Conservation (phyloP, 352 stramenopile genomes). For the Phytopythium oedochilum region DNA sequence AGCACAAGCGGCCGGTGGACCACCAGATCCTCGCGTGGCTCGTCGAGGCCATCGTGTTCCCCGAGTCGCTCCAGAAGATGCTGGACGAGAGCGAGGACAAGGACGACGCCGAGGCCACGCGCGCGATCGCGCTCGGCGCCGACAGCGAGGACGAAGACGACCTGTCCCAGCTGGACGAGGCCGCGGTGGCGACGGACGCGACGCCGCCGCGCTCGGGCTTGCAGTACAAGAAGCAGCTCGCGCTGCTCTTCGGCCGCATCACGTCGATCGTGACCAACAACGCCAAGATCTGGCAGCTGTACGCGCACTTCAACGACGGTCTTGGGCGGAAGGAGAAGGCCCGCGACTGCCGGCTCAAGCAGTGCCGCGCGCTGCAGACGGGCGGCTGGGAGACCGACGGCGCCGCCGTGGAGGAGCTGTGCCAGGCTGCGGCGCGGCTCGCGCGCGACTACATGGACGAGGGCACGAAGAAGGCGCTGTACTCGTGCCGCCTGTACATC, state of each 20-base stretch:
- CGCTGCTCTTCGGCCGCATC: slow-evolving; percentile 71
- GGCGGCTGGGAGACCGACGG: slow-evolving; percentile 69
- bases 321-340: slow-evolving; percentile 55
- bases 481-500: slow-evolving; percentile 73
- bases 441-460: slow-evolving; percentile 61
- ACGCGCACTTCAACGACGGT: slow-evolving; percentile 77
- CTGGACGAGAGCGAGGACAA: slow-evolving; percentile 29
- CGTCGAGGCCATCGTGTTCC: slow-evolving; percentile 74
- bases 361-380: slow-evolving; percentile 64
- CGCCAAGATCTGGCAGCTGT: slow-evolving; percentile 79
- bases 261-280: slow-evolving; percentile 78
- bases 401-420: slow-evolving; percentile 52
- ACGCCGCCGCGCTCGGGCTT: slow-evolving; percentile 47
- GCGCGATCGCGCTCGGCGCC: slow-evolving; percentile 4
- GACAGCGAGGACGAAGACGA: slow-evolving; percentile 34
- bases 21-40: slow-evolving; percentile 79
- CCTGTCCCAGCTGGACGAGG: slow-evolving; percentile 46
- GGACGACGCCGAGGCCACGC: slow-evolving; percentile 11
- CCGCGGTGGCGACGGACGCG: slow-evolving; percentile 29
- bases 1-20: slow-evolving; percentile 77
- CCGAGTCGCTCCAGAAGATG: slow-evolving; percentile 37
- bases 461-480: slow-evolving; percentile 74
- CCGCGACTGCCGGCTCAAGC: slow-evolving; percentile 73
- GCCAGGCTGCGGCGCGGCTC: slow-evolving; percentile 43
- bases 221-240: slow-evolving; percentile 72